Evolutionary conservation across 192 early-diverging fungal species (phyloP).

Genomic region (Coemansia sp.): DNA sequence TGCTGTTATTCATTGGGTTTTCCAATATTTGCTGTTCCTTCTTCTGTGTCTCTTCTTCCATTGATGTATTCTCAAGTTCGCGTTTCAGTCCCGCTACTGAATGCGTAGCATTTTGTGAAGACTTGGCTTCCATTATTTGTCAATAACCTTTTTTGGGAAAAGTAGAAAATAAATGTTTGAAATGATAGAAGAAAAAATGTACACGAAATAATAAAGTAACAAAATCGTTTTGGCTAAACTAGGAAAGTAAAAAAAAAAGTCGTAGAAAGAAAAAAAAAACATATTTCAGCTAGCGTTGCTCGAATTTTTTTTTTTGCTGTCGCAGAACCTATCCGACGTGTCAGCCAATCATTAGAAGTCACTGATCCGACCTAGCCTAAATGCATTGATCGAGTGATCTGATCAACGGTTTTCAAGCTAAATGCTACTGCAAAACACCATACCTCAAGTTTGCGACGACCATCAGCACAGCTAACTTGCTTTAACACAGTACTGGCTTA

Average conservation of each 20-base stretch:
- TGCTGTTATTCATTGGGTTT: not conserved
- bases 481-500: too few species aligned
- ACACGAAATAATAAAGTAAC: not conserved
- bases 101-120: not conserved
- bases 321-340: not conserved
- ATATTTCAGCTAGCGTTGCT: not conserved
- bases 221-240: not conserved
- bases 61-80: conserved; percentile 2
- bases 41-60: not conserved
- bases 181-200: not conserved
- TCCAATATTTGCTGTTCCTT: not conserved
- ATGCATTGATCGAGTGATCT: too few species aligned
- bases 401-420: not conserved
- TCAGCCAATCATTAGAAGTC: not conserved
- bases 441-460: too few species aligned
- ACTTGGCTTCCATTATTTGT: too few species aligned
- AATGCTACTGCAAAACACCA: too few species aligned
- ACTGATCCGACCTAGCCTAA: not conserved
- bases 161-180: not conserved
- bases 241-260: conserved; percentile 1
- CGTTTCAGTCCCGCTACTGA: conserved; percentile 11
- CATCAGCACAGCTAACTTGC: too few species aligned
- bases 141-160: not conserved
- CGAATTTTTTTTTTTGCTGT: not conserved
- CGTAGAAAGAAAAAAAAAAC: not conserved